A percentile compares a stretch with the other conserved stretches of the same genome.
Conservation (phyloP, 2,329 filamentous ascomycete species). For the Apiospora saccharicola region DNA sequence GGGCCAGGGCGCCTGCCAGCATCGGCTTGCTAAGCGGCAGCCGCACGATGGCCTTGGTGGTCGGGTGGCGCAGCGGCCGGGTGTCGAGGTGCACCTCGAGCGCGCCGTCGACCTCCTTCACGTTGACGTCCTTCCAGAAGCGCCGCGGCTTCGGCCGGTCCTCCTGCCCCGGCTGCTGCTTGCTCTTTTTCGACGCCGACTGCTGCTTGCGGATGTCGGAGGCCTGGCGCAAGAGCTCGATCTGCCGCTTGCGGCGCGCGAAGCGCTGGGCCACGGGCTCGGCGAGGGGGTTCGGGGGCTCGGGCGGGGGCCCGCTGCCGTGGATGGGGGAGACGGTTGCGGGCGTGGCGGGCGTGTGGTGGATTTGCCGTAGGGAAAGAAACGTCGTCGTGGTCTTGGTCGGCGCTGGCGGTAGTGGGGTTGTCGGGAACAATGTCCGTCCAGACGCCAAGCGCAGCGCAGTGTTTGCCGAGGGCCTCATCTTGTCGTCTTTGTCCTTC, state of each 20-base stretch:
- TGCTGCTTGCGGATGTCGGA: constrained; percentile 50
- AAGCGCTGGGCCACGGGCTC: constrained; percentile 49
- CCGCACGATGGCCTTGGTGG: constrained; percentile 73
- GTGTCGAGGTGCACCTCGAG: constrained; percentile 76
- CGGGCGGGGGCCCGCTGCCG: constrained; percentile 66
- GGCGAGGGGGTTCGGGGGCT: constrained; percentile 55
- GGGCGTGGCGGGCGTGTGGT: constrained; percentile 44
- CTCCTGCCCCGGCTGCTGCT: constrained; percentile 45
- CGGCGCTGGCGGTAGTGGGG: background rate
- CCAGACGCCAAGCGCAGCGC: constrained; percentile 5
- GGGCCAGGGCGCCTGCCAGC: constrained; percentile 83
- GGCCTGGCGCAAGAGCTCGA: constrained; percentile 60
- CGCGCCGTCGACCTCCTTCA: constrained; percentile 70
- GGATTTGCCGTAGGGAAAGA: constrained; percentile 30
- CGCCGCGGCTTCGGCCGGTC: constrained; percentile 62
- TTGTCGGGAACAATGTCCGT: constrained; percentile 5
- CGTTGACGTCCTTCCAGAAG: constrained; percentile 87
- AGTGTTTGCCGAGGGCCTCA: constrained; percentile 2
- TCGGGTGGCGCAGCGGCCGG: constrained; percentile 79
- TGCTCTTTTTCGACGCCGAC: constrained; percentile 27
- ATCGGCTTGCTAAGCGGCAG: constrained; percentile 79
- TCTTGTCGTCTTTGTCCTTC: background rate
- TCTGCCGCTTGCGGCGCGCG: constrained; percentile 60
- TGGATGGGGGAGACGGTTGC: constrained; percentile 61
- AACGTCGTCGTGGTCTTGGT: background rate